phyloP scores from a whole-genome alignment of 2,329 filamentous ascomycete species.

The Furcasterigmium sp. region DNA sequence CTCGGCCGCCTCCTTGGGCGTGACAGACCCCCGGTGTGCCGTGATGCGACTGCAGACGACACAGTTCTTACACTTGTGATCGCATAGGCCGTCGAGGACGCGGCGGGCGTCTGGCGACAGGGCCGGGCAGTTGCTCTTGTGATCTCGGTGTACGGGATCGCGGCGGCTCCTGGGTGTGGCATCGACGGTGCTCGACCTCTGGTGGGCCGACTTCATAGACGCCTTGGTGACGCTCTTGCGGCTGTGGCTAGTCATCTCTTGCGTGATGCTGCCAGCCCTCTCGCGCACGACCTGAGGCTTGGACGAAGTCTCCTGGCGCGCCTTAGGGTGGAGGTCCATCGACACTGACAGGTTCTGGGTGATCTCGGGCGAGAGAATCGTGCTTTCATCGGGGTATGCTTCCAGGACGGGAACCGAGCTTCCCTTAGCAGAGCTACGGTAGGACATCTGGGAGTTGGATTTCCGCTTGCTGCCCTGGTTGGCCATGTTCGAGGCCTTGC shows the following conservation, averaged over 20 bases:
- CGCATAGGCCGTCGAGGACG: slow-evolving; percentile 47
- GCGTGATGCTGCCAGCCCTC: slow-evolving; percentile 11
- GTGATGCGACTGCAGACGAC: slow-evolving; percentile 51
- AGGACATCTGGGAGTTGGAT: slow-evolving; percentile 11
- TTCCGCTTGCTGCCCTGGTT: slow-evolving; percentile 39
- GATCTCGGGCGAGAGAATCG: slow-evolving; percentile 14
- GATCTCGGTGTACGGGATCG: slow-evolving; percentile 2
- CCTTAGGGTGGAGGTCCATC: slow-evolving; percentile 13
- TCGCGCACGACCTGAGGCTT: slow-evolving; percentile 1
- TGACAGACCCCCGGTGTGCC: slow-evolving; percentile 31
- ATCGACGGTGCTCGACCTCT: slow-evolving; percentile 11
- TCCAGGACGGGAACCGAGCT: slow-evolving; percentile 6
- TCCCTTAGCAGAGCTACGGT: slow-evolving; percentile 11
- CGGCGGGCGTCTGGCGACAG: slow-evolving; percentile 47
- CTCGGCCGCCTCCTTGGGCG: slow-evolving; percentile 27
- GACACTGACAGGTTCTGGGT: slow-evolving; percentile 17
- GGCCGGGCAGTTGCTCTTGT: slow-evolving; percentile 28
- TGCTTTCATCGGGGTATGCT: slow-evolving; percentile 14
- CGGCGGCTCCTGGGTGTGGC: slow-evolving; percentile 10
- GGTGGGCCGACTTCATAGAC: slow-evolving; percentile 5
- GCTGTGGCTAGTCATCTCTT: slow-evolving; percentile 14
- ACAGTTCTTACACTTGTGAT: slow-evolving; percentile 52
- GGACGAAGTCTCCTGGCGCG: slow-evolving; percentile 5
- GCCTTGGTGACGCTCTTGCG: slow-evolving; percentile 8
- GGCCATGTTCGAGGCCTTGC: slow-evolving; percentile 24